phyloP scores from a whole-genome alignment of 352 stramenopile species.

The Phytophthora fragariae region DNA sequence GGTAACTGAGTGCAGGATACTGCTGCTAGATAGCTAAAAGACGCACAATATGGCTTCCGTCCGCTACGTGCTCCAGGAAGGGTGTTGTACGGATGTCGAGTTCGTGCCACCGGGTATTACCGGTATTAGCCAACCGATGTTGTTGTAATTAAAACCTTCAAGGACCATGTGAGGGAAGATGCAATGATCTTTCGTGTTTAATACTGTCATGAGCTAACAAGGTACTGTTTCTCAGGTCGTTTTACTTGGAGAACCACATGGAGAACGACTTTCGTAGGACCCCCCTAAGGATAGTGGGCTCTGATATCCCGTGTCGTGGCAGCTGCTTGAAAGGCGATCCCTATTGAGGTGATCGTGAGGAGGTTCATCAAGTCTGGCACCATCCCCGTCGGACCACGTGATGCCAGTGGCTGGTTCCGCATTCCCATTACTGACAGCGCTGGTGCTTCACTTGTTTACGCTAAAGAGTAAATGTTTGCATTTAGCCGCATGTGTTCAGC shows the following conservation, averaged over 20 bases:
- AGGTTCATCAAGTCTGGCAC: background rate
- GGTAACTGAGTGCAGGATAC: conserved; percentile 1
- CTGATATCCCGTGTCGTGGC: conserved; percentile 6
- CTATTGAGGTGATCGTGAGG: background rate
- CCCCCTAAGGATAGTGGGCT: background rate
- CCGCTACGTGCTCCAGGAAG: background rate
- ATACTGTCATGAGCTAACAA: conserved; percentile 7
- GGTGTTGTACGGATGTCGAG: conserved; percentile 5
- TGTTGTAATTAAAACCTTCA: conserved; percentile 15
- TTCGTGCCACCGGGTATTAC: conserved; percentile 15
- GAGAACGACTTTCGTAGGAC: conserved; percentile 10
- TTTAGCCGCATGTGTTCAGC: background rate
- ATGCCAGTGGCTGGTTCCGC: background rate
- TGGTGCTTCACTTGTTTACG: background rate
- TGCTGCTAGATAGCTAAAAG: conserved; percentile 11
- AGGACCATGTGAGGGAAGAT: background rate
- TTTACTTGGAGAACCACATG: conserved; percentile 18
- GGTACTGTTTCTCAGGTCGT: background rate
- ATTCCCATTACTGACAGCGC: background rate
- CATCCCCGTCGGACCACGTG: background rate
- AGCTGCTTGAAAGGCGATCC: conserved; percentile 10
- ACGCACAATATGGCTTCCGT: conserved; percentile 12
- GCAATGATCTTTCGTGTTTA: conserved; percentile 1
- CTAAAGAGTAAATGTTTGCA: background rate
- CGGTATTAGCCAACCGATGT: conserved; percentile 12